Conservation (phyloP, 306 rosid genomes). For the Inga leiocalycina region DNA sequence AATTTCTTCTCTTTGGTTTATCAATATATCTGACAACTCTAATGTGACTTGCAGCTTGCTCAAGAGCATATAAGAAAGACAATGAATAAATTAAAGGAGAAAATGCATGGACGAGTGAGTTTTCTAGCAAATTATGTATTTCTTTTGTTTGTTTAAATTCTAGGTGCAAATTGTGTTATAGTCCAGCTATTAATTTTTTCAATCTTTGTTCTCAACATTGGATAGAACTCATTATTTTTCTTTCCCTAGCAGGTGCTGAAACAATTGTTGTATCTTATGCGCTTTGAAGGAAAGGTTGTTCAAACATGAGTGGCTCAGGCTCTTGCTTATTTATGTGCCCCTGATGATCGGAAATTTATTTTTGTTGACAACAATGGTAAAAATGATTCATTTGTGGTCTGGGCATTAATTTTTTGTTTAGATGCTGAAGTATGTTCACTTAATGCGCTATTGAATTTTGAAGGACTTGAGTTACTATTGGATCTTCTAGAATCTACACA, state of each 20-base stretch:
- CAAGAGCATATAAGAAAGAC: slow-evolving; percentile 80
- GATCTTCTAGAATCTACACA: slow-evolving; percentile 64
- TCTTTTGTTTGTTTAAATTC: slow-evolving; percentile 33
- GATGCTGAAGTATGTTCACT: background rate
- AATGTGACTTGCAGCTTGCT: slow-evolving; percentile 56
- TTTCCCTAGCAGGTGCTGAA: slow-evolving; percentile 63
- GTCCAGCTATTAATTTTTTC: background rate
- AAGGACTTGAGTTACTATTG: slow-evolving; percentile 74
- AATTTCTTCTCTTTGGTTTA: background rate
- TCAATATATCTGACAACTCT: background rate
- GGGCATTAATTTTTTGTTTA: background rate
- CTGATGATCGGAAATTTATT: slow-evolving; percentile 64
- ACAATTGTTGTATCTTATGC: slow-evolving; percentile 70
- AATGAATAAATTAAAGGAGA: slow-evolving; percentile 80
- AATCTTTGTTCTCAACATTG: background rate
- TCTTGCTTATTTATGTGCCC: slow-evolving; percentile 66
- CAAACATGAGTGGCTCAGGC: slow-evolving; percentile 68
- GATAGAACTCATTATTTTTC: background rate
- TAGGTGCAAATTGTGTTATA: background rate
- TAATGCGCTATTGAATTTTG: background rate
- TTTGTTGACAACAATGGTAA: slow-evolving; percentile 79
- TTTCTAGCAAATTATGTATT: slow-evolving; percentile 38
- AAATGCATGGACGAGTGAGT: slow-evolving; percentile 81
- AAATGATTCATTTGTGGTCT: slow-evolving; percentile 5
- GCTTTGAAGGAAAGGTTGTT: slow-evolving; percentile 56